phyloP scores from a whole-genome alignment of 1,284 basidiomycete species.

The Fistulina hepatica region DNA sequence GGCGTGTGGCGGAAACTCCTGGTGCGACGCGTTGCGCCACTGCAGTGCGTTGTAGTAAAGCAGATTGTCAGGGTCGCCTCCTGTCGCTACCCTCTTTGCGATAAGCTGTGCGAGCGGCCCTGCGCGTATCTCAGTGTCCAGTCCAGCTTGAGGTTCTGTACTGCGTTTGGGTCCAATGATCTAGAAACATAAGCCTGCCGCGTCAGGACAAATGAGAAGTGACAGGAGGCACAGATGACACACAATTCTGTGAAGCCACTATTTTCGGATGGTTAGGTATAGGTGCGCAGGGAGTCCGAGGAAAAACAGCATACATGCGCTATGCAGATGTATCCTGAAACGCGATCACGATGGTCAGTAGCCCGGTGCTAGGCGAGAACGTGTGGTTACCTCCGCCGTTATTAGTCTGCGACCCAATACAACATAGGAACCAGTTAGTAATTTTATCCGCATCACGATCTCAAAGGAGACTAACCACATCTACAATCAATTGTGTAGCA shows the following conservation, averaged over 20 bases:
- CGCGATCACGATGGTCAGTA: background rate
- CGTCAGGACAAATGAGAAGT: background rate
- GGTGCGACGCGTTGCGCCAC: slow-evolving; percentile 40
- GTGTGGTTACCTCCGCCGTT: slow-evolving; percentile 41
- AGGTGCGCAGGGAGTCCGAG: background rate
- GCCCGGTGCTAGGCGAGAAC: background rate
- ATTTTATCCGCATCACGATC: slow-evolving; percentile 7
- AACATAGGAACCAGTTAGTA: background rate
- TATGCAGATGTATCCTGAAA: slow-evolving; percentile 42
- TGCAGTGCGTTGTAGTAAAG: slow-evolving; percentile 40
- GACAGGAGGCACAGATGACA: slow-evolving; percentile 16
- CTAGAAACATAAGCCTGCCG: slow-evolving; percentile 20
- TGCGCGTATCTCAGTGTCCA: slow-evolving; percentile 41
- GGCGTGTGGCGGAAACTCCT: slow-evolving; percentile 29
- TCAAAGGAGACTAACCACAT: slow-evolving; percentile 32
- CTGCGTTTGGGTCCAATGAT: slow-evolving; percentile 42
- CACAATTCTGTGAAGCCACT: slow-evolving; percentile 57
- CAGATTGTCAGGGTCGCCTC: slow-evolving; percentile 34
- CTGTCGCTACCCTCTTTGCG: slow-evolving; percentile 32
- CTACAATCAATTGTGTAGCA: slow-evolving; percentile 43
- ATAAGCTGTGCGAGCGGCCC: slow-evolving; percentile 41
- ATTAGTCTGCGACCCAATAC: slow-evolving; percentile 31
- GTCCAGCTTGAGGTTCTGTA: slow-evolving; percentile 46
- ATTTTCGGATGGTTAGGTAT: slow-evolving; percentile 3
- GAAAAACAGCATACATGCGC: slow-evolving; percentile 35